Percentiles rank a stretch among this genome's conserved stretches.
phyloP scores from a whole-genome alignment of 192 early-diverging fungal species.

The Geranomyces variabilis region DNA sequence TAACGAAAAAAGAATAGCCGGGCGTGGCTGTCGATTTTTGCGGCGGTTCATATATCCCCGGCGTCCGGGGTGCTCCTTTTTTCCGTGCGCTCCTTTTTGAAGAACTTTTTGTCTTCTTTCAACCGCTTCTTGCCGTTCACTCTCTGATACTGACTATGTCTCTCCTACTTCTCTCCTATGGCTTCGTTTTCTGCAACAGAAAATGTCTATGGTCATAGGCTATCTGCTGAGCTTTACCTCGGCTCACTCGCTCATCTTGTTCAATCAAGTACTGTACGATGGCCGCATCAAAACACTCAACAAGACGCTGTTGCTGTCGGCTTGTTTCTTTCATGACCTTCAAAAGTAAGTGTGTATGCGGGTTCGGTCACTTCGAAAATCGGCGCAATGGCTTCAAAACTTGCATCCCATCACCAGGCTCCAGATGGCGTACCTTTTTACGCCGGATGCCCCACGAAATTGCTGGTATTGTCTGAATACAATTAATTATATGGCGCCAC shows the following conservation, averaged over 20 bases:
- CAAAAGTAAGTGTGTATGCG: constrained; percentile 10
- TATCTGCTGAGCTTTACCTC: constrained; percentile 10
- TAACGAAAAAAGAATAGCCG: too few species aligned
- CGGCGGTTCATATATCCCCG: too few species aligned
- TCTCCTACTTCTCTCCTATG: too few species aligned
- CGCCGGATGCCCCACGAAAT: neutral
- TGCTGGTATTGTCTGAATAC: neutral
- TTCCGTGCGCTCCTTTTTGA: too few species aligned
- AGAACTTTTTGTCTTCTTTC: too few species aligned
- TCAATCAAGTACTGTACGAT: constrained; percentile 14
- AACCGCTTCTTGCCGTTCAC: too few species aligned
- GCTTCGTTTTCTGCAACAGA: too few species aligned
- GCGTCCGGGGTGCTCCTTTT: too few species aligned
- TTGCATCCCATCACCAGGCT: neutral
- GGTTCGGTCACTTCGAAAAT: neutral
- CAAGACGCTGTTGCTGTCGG: neutral
- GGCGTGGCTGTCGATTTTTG: too few species aligned
- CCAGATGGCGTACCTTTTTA: constrained; percentile 13
- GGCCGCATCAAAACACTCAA: neutral
- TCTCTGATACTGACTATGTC: too few species aligned
- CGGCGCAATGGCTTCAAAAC: neutral
- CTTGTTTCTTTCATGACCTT: neutral
- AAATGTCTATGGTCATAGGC: neutral
- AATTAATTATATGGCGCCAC: neutral
- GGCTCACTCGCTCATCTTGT: neutral